Evolutionary conservation across 2,329 filamentous ascomycete species (phyloP).

Genomic region (Fusarium sp.): DNA sequence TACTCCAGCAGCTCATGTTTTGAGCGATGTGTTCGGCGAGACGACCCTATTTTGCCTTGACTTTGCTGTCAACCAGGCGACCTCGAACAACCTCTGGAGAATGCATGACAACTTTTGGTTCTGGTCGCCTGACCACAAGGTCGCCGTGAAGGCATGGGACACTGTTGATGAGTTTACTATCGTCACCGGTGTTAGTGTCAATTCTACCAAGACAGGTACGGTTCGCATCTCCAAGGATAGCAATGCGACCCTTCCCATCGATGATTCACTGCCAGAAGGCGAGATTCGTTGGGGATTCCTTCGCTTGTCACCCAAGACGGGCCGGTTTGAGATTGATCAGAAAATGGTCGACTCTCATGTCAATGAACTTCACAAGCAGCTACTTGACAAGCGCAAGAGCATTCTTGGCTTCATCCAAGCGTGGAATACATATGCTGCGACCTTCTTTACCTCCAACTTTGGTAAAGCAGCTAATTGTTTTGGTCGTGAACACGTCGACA

Average conservation of each 20-base stretch:
- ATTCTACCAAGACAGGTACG: conserved; percentile 60
- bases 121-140: conserved; percentile 64
- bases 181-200: conserved; percentile 66
- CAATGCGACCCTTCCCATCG: conserved; percentile 28
- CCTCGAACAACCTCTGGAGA: conserved; percentile 64
- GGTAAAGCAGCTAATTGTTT: conserved; percentile 62
- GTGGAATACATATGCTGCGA: conserved; percentile 63
- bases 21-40: conserved; percentile 70
- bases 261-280: conserved; percentile 55
- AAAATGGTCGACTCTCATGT: conserved; percentile 67
- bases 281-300: conserved; percentile 66
- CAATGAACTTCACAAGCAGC: conserved; percentile 65
- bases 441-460: conserved; percentile 64
- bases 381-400: conserved; percentile 61
- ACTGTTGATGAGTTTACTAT: conserved; percentile 63
- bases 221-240: conserved; percentile 51
- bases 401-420: conserved; percentile 56
- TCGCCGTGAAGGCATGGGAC: conserved; percentile 67
- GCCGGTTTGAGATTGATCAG: conserved; percentile 69
- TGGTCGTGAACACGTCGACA: conserved; percentile 60
- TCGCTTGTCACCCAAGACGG: conserved; percentile 59
- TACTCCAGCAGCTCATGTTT: conserved; percentile 65
- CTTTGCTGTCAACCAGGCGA: conserved; percentile 68
- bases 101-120: conserved; percentile 75
- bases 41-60: conserved; percentile 71